These are phyloP conservation scores for Fonsecaea pedrosoi DNA, from an alignment of 2,329 filamentous ascomycete genomes.

Conservation along the genomic window DNA sequence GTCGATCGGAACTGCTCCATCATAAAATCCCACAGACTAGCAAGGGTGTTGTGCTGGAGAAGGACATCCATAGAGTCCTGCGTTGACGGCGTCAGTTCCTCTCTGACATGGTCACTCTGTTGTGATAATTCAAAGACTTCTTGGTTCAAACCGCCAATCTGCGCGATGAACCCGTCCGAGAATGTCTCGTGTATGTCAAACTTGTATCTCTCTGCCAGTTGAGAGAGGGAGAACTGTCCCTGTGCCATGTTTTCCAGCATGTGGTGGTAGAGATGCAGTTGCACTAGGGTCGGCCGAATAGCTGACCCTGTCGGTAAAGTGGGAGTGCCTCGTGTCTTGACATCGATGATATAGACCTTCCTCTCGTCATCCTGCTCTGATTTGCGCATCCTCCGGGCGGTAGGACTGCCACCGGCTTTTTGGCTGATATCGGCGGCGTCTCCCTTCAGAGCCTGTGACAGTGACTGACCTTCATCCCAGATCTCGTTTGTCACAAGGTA, in stretches of 20 bases:
- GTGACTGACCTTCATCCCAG: constrained; percentile 41
- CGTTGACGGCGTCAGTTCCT: constrained; percentile 38
- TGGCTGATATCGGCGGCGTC: constrained; percentile 19
- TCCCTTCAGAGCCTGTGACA: constrained; percentile 41
- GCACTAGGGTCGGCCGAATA: constrained; percentile 78
- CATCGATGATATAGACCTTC: constrained; percentile 78
- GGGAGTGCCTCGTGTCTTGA: constrained; percentile 79
- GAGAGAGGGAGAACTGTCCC: constrained; percentile 71
- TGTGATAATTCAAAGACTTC: constrained; percentile 63
- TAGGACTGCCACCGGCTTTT: constrained; percentile 21
- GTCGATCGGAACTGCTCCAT: constrained; percentile 65
- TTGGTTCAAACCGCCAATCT: constrained; percentile 73
- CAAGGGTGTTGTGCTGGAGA: constrained; percentile 65
- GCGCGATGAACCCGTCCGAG: constrained; percentile 78
- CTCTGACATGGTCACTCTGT: constrained; percentile 34
- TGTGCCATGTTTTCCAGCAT: constrained; percentile 79
- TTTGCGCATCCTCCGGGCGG: constrained; percentile 24
- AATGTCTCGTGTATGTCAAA: constrained; percentile 71
- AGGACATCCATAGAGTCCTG: constrained; percentile 59
- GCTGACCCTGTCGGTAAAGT: constrained; percentile 69
- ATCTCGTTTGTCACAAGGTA: constrained; percentile 46
- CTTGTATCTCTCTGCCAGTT: constrained; percentile 73
- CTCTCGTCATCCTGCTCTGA: constrained; percentile 40
- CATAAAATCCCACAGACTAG: constrained; percentile 68
- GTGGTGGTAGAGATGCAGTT: constrained; percentile 87